Percentiles rank a stretch among this genome's conserved stretches.
Conservation (phyloP, 352 stramenopile genomes). For the Globisporangium takayamanum region DNA sequence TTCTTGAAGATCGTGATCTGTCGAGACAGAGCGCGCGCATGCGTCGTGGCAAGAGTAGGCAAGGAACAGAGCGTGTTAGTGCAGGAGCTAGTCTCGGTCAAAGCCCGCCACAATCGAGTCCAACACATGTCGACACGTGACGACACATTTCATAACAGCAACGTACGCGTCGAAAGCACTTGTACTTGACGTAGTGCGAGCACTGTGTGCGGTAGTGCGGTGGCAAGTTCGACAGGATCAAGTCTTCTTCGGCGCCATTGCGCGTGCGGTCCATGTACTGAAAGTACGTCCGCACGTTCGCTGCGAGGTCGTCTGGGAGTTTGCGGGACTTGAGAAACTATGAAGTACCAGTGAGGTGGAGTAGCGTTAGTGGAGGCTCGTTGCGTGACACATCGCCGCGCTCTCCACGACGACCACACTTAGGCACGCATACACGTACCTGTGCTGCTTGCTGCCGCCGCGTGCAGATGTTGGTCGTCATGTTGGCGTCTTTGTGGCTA, state of each 20-base stretch:
- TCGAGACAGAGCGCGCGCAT: background rate
- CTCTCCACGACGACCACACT: background rate
- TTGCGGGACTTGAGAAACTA: constrained; percentile 43
- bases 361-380: background rate
- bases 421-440: constrained; percentile 14
- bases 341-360: background rate
- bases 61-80: background rate
- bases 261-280: constrained; percentile 72
- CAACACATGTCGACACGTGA: too few species aligned
- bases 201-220: constrained; percentile 45
- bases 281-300: constrained; percentile 46
- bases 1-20: constrained; percentile 41
- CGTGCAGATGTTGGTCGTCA: constrained; percentile 60
- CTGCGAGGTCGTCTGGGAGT: constrained; percentile 21
- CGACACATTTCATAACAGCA: background rate
- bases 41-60: background rate
- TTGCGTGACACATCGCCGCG: too few species aligned
- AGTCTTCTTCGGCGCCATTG: constrained; percentile 43
- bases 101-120: too few species aligned
- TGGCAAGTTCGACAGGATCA: constrained; percentile 37
- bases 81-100: background rate
- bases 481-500: constrained; percentile 50
- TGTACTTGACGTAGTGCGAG: constrained; percentile 45
- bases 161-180: constrained; percentile 27
- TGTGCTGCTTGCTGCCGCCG: constrained; percentile 42